Conservation (phyloP, 2,329 filamentous ascomycete genomes). For the Lecanicillium sp. region DNA sequence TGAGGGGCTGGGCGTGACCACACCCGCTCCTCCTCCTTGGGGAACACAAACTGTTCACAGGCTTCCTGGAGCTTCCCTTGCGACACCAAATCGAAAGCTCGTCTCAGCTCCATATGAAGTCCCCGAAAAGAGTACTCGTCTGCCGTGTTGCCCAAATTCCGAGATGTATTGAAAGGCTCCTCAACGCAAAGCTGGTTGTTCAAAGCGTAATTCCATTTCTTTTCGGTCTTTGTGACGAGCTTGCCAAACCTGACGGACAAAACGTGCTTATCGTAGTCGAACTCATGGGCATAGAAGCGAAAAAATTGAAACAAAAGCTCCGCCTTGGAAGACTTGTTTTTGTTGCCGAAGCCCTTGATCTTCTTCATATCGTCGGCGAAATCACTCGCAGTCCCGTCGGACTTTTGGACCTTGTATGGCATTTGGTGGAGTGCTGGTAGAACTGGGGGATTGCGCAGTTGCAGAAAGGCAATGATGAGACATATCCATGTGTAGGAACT, state of each 20-base stretch:
- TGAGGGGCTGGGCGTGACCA: slow-evolving; percentile 50
- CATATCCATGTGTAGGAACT: slow-evolving; percentile 99
- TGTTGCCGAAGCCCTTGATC: slow-evolving; percentile 63
- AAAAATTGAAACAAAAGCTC: slow-evolving; percentile 94
- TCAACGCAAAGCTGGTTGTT: slow-evolving; percentile 90
- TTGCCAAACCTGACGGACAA: slow-evolving; percentile 80
- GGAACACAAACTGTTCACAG: slow-evolving; percentile 83
- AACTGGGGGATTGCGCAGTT: slow-evolving; percentile 76
- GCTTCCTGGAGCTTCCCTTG: slow-evolving; percentile 73
- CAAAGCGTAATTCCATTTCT: slow-evolving; percentile 74
- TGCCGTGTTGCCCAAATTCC: slow-evolving; percentile 92
- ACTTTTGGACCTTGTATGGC: slow-evolving; percentile 36
- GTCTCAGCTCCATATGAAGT: slow-evolving; percentile 79
- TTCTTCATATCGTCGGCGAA: slow-evolving; percentile 83
- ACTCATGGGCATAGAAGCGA: slow-evolving; percentile 85
- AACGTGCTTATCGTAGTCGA: slow-evolving; percentile 79
- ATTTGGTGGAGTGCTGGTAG: slow-evolving; percentile 77
- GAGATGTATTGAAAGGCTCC: slow-evolving; percentile 84
- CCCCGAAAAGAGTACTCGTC: slow-evolving; percentile 92
- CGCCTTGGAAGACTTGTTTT: slow-evolving; percentile 76
- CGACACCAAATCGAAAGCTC: slow-evolving; percentile 77
- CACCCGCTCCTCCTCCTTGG: slow-evolving; percentile 66
- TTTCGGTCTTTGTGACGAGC: slow-evolving; percentile 71
- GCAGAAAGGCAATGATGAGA: slow-evolving; percentile 92
- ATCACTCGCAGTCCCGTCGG: slow-evolving; percentile 60